These are phyloP conservation scores for Serendipita sp. DNA, from an alignment of 768 basidiomycete species.

Conservation along the genomic window DNA sequence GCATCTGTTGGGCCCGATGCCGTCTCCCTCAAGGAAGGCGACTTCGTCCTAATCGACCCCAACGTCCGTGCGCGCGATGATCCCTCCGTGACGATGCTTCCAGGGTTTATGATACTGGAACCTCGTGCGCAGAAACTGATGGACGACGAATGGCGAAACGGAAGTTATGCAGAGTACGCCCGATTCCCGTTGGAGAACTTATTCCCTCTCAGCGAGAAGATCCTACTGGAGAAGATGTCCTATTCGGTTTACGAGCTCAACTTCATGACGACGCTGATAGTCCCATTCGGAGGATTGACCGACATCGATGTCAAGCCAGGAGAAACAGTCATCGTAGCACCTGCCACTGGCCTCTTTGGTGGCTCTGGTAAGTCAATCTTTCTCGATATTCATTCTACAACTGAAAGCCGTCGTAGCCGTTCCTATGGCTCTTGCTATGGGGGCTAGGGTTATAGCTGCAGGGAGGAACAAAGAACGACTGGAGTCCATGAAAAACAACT, in stretches of 20 bases:
- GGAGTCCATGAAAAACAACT: not conserved
- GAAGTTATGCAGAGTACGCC: not conserved
- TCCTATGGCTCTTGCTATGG: not conserved
- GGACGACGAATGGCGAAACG: not conserved
- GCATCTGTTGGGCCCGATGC: not conserved
- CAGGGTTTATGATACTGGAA: not conserved
- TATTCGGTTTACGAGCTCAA: not conserved
- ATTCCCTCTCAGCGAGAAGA: not conserved
- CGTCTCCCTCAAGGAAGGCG: not conserved
- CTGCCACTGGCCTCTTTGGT: not conserved
- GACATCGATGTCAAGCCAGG: not conserved
- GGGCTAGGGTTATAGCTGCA: not conserved
- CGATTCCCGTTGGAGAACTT: not conserved
- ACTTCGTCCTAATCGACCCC: not conserved
- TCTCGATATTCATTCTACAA: not conserved
- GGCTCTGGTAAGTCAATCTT: not conserved
- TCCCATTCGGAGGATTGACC: not conserved
- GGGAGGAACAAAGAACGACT: not conserved
- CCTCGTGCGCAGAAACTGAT: not conserved
- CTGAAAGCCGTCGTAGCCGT: not conserved
- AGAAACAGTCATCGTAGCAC: not conserved
- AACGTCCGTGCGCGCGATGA: not conserved
- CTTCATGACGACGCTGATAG: not conserved
- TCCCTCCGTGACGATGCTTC: not conserved
- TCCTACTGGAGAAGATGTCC: not conserved